Conservation (phyloP, 306 rosid genomes). For the Trichosanthes cucumerina region DNA sequence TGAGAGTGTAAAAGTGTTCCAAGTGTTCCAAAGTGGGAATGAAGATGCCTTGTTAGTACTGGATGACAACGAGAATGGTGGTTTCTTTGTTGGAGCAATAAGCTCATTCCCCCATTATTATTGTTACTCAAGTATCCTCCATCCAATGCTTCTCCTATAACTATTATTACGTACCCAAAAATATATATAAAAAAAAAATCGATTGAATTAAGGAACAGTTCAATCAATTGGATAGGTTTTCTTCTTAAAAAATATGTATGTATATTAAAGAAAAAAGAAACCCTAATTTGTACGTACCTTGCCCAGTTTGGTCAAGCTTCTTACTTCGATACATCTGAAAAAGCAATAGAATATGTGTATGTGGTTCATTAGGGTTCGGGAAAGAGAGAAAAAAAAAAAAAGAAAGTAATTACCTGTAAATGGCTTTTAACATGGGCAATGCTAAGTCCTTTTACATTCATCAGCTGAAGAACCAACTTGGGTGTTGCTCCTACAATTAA, state of each 20-base stretch:
- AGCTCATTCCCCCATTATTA: not conserved
- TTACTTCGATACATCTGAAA: constrained; percentile 64
- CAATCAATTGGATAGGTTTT: too few species aligned
- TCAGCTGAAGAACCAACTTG: constrained; percentile 53
- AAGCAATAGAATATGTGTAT: not conserved
- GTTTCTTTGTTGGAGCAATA: not conserved
- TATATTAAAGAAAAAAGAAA: too few species aligned
- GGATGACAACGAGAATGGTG: not conserved
- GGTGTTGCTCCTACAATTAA: constrained; percentile 51
- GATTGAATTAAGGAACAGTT: too few species aligned
- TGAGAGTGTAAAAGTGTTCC: not conserved
- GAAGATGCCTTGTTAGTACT: not conserved
- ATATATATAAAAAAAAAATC: not conserved
- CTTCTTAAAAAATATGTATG: too few species aligned
- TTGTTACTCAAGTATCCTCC: not conserved
- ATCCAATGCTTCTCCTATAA: constrained; percentile 5
- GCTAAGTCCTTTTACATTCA: constrained; percentile 65
- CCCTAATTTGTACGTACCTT: constrained; percentile 27
- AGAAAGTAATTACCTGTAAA: too few species aligned
- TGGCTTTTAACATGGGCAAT: constrained; percentile 70
- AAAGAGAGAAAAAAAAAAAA: too few species aligned
- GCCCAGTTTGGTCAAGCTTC: constrained; percentile 55
- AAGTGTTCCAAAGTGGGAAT: not conserved
- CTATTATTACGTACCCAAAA: not conserved
- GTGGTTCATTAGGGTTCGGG: not conserved